Base-by-base conservation (phyloP, 768 basidiomycete species). In the Leccinellum luteum region DNA sequence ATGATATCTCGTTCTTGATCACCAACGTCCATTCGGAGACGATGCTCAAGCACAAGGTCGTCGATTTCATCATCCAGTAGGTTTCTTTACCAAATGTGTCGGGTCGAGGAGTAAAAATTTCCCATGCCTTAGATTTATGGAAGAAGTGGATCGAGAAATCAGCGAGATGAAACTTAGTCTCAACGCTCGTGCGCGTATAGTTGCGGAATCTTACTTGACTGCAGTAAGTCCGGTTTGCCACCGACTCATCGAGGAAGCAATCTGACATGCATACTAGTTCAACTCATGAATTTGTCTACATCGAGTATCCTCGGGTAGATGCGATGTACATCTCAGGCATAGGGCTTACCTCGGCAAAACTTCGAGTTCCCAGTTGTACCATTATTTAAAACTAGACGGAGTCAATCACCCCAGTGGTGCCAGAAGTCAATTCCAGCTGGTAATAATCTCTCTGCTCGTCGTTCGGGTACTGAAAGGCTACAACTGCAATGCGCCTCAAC, bases 41-140 rank as follows among this genome's bases (percentile, higher is more conserved):
- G 10, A 98, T 99, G 97, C 80, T 98, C 64, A 99, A 98, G 77
- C 97, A 99, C 76, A 98, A 98, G 79, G 90, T 99, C 52, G 97
- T 99, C 35, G 97, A 99, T 76, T 99, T 99, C 75, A 97, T 99
- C 76, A 97, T 98, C 64, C 94, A 98, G 92, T 96, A 61, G 49
- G 87, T 76, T 12, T 61, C 67, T 51, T 56, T 66, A 3, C 21
- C 52, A 52, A 58, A 47, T 48, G 28, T 51, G 15, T 43, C 34
- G 6, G 41, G 21, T 28, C 3, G 28, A 21, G 13, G 3, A 35
- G 50, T 54, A 51, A 27, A 35, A 9, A 17, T 15, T 27, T 17
- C 3, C 66, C 38, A 44, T 38, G 30, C 38, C 38, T 14, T 61
- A 94, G 92, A 70, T 94, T 98, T 72, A 98, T 98, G 95, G 94